These are phyloP conservation scores for Linum usitatissimum DNA, from an alignment of 345 rosid genomes.

Conservation along the genomic window DNA sequence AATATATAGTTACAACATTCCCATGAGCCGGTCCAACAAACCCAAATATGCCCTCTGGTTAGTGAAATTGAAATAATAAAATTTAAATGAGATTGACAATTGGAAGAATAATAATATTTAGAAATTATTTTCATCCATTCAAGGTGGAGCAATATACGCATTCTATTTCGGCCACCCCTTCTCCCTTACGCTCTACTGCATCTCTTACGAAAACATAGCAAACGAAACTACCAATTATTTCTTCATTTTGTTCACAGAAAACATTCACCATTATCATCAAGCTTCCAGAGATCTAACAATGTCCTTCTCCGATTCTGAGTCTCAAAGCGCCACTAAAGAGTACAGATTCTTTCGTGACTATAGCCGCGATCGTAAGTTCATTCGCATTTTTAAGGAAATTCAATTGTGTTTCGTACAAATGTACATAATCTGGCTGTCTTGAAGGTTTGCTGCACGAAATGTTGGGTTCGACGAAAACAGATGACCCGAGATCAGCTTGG, in stretches of 20 bases:
- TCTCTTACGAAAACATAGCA: neutral
- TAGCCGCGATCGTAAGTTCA: constrained; percentile 64
- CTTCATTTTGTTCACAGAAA: no score
- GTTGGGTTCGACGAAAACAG: constrained; percentile 68
- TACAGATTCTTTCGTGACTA: constrained; percentile 64
- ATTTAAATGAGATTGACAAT: no score
- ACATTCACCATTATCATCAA: neutral
- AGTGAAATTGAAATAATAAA: no score
- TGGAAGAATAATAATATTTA: no score
- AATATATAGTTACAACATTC: no score
- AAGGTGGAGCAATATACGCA: neutral
- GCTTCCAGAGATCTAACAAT: constrained; percentile 13
- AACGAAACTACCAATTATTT: no score
- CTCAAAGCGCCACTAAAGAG: constrained; percentile 33
- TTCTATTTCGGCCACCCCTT: neutral
- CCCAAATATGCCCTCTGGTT: no score
- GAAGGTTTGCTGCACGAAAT: constrained; percentile 69
- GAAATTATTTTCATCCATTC: neutral
- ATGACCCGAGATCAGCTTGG: constrained; percentile 62
- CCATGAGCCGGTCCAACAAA: no score
- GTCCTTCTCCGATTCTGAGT: constrained; percentile 67
- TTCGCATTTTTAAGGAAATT: neutral
- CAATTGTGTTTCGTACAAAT: no score
- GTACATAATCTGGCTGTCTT: neutral
- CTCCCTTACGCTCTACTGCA: neutral